Base-by-base conservation (phyloP, 148 eudicot genomes). In the Linanthus parryae region DNA sequence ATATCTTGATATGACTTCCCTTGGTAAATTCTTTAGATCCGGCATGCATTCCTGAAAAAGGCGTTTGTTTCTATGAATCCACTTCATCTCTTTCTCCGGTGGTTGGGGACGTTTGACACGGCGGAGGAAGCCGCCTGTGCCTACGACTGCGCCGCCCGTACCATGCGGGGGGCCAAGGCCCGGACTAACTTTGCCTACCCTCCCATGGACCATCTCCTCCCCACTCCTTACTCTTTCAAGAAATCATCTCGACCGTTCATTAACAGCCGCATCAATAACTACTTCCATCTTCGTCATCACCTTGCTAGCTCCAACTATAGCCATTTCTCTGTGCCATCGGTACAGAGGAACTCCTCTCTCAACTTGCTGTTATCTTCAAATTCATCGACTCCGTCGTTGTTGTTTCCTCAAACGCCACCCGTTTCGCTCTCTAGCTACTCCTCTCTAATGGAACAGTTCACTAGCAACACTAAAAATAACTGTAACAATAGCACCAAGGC, bases 241-340 rank as follows among this genome's bases (percentile, higher is more conserved):
- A 55, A 52, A 12, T 13, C 57, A 54, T 66, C 75, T 29, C 76
- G 56, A 35, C 67, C 72, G 55, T 73, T 61, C 23, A 25, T 51
- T 4, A 36, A 6, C 19, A 45, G 36, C 26, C 0, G 12, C 58
- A 4, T 11, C 18, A 2, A 8, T 16, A 5, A 10, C 23, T 1
- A n/a, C 34, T 10, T 5, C 45, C 1, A 26, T 10, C 18, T 37
- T 19, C 2, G 18, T 57, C 10, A 26, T 28, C 46, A 4, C 30
- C 39, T 22, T 16, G 4, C 42, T n/a, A 40, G 43, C 28, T 34
- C 56, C 28, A 15, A 9, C 33, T 13, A 9, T 18, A 22, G 16
- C n/a, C 48, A 43, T 41, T 51, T 33, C 52, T 24, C 61, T 28
- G 37, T 17, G 4, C 46, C 65, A 10, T n/a, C 21, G 3, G 2